Evolutionary conservation across 192 early-diverging fungal genomes (phyloP), one percentile per base, ranked within the genome.

Genomic region (Coemansia sp.): DNA sequence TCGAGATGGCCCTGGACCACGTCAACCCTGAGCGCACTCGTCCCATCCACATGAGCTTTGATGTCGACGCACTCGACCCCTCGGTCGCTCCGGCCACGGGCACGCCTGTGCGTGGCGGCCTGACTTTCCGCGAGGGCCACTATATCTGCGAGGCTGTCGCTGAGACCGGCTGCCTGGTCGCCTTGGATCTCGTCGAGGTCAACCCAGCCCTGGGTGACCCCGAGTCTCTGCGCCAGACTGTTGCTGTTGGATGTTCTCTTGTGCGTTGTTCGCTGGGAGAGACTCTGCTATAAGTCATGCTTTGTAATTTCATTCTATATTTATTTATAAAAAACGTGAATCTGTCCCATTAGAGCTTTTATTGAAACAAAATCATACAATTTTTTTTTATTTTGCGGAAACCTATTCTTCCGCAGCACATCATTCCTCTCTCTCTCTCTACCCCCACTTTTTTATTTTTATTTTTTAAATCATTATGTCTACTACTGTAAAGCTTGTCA

Each of bases 111-210:
- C 88, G 95, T 59, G 96, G 96, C 67, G 96, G 96, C 24, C 81
- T 98, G 51, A 92, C 92, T 11, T 98, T 97, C 86, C 86, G 96
- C 62, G 96, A 98, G 79, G 96, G 96, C 32, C 96, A 98, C 74
- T 98, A 94, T 79, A 95, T 98, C 60, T 95, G 95, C 83, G 96
- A 98, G 80, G 87, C 90, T 8, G 62, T 98, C 13, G 85, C 86
- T 60, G 92, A 95, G 75, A 94, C 93, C n/a, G 95, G 95, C 6
- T 80, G 87, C 41, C 77, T 98, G 61, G 95, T 97, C 5, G 86
- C 95, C 11, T 87, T 95, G 70, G 96, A 98, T 74, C 86, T 98
- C 67, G 92, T 96, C 74, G 96, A 98, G 78, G 96, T 98, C 48
- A 97, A 97, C 82, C 96, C 96, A 2, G 73, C 87, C 24, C 84